These are phyloP conservation scores for Canna indica DNA, from an alignment of 176 grass and related monocot genomes.

Conservation along the genomic window DNA sequence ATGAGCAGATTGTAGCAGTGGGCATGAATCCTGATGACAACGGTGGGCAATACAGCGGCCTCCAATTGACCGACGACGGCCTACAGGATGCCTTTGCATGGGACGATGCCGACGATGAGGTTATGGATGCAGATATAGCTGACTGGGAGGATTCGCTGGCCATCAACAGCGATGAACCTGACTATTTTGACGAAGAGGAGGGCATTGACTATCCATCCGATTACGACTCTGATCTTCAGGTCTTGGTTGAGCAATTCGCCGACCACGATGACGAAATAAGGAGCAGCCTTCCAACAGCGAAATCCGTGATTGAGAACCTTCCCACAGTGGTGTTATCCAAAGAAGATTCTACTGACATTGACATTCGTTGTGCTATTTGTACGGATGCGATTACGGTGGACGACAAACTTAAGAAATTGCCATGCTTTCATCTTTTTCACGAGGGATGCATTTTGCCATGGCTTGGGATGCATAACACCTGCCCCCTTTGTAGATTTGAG, in stretches of 20 bases:
- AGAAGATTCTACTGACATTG: constrained; percentile 19
- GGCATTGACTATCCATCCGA: constrained; percentile 7
- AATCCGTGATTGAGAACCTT: constrained; percentile 49
- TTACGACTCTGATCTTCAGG: constrained; percentile 28
- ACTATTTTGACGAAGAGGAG: constrained; percentile 33
- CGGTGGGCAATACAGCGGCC: not conserved
- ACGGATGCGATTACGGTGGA: constrained; percentile 23
- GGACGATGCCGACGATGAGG: constrained; percentile 21
- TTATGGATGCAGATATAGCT: not conserved
- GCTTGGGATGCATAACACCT: not conserved
- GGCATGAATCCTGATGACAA: not conserved
- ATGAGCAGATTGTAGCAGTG: constrained; percentile 6
- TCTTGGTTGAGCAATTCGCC: constrained; percentile 47
- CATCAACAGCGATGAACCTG: constrained; percentile 46
- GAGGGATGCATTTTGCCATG: constrained; percentile 5
- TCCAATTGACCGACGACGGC: constrained; percentile 32
- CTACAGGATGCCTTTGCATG: constrained; percentile 15
- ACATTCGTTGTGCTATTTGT: constrained; percentile 61
- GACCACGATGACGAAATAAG: constrained; percentile 42
- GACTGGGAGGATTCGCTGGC: constrained; percentile 69
- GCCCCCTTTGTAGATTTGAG: constrained; percentile 4
- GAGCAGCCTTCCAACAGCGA: constrained; percentile 37
- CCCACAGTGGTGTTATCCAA: constrained; percentile 35
- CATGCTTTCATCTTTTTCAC: constrained; percentile 1
- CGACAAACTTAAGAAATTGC: not conserved